phyloP scores from a whole-genome alignment of 2,329 filamentous ascomycete species.

The Fusarium fracticaudum region DNA sequence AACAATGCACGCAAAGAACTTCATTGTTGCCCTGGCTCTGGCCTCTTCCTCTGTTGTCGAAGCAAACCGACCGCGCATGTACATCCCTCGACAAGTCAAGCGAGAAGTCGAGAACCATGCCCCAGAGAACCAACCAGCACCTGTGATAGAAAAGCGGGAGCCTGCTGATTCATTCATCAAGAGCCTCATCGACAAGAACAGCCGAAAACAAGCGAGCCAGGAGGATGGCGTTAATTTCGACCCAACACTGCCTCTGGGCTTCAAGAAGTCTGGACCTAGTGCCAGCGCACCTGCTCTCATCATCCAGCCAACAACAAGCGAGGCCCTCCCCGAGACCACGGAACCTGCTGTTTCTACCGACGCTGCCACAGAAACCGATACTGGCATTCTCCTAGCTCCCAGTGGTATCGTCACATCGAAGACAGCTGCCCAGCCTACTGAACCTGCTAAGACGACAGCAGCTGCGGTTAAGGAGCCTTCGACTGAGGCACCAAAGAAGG shows the following conservation, averaged over 20 bases:
- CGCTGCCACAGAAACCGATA: slow-evolving; percentile 27
- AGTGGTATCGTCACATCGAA: slow-evolving; percentile 40
- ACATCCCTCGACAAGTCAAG: slow-evolving; percentile 67
- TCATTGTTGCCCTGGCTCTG: slow-evolving; percentile 58
- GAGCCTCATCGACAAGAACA: slow-evolving; percentile 27
- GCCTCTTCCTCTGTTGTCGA: slow-evolving; percentile 58
- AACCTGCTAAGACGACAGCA: slow-evolving; percentile 18
- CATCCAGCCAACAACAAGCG: slow-evolving; percentile 34
- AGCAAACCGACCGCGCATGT: slow-evolving; percentile 60
- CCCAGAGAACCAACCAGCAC: slow-evolving; percentile 31
- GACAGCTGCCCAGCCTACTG: background rate
- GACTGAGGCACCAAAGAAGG: slow-evolving; percentile 7
- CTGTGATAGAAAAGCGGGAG: slow-evolving; percentile 28
- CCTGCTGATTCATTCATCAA: slow-evolving; percentile 39
- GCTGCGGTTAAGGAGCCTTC: slow-evolving; percentile 6
- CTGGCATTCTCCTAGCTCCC: slow-evolving; percentile 40
- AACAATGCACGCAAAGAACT: slow-evolving; percentile 60
- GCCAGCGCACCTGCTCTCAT: slow-evolving; percentile 32
- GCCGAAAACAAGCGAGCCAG: background rate
- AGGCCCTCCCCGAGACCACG: slow-evolving; percentile 15
- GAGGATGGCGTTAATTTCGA: slow-evolving; percentile 23
- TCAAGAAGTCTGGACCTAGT: slow-evolving; percentile 22
- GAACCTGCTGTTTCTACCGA: slow-evolving; percentile 3
- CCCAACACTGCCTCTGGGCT: slow-evolving; percentile 20
- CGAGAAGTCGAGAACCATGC: slow-evolving; percentile 56